Evolutionary conservation across 805 yeast species (phyloP).

Genomic region (Yamadazyma tumulicola): DNA sequence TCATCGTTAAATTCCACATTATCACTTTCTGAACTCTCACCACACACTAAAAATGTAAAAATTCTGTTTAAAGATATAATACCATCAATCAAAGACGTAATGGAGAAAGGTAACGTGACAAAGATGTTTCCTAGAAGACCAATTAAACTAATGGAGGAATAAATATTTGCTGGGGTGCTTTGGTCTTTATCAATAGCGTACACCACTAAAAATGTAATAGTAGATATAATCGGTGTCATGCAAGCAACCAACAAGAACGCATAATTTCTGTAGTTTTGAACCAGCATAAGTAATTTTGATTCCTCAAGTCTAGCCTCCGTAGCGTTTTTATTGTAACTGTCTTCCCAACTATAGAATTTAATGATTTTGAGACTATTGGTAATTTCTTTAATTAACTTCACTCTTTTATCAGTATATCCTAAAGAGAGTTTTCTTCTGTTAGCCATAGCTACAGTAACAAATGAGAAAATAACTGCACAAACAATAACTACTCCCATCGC

Average conservation of each 20-base stretch:
- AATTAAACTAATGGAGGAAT: conserved; percentile 67
- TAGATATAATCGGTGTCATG: conserved; percentile 40
- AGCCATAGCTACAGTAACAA: conserved; percentile 36
- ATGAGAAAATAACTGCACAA: conserved; percentile 44
- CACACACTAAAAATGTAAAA: conserved; percentile 47
- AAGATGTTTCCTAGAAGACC: conserved; percentile 57
- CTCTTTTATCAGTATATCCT: conserved; percentile 69
- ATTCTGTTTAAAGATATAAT: conserved; percentile 57
- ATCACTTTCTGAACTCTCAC: conserved; percentile 26
- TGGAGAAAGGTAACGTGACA: conserved; percentile 63
- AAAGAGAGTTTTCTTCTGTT: conserved; percentile 52
- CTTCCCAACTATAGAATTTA: conserved; percentile 90
- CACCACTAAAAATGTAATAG: conserved; percentile 45
- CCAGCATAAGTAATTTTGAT: conserved; percentile 51
- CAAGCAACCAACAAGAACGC: conserved; percentile 60
- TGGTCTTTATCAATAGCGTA: conserved; percentile 26
- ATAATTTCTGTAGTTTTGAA: conserved; percentile 64
- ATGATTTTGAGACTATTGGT: conserved; percentile 73
- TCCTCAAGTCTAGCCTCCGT: conserved; percentile 56
- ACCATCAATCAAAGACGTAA: conserved; percentile 66
- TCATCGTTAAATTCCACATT: conserved; percentile 22
- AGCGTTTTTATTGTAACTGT: conserved; percentile 61
- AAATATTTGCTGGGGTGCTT: conserved; percentile 56
- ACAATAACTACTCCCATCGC: conserved; percentile 59
- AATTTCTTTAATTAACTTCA: conserved; percentile 71